Percentiles rank a stretch among this genome's conserved stretches.
These are phyloP conservation scores for Floccularia luteovirens DNA, from an alignment of 768 basidiomycete genomes.

Conservation along the genomic window DNA sequence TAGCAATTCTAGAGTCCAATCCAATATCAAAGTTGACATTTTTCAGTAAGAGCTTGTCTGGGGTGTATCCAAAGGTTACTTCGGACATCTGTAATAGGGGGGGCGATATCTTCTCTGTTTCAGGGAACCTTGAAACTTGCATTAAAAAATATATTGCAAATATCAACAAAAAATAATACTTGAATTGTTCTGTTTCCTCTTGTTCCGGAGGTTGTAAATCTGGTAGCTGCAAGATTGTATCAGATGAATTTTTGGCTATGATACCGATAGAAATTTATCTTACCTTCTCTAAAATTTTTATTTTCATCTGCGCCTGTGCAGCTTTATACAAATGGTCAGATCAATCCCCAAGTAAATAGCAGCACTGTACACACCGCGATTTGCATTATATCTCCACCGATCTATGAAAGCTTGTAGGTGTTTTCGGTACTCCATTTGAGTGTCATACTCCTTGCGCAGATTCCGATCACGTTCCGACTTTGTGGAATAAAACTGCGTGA, in stretches of 20 bases:
- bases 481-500: slow-evolving; percentile 97
- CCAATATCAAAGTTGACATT: slow-evolving; percentile 85
- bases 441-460: slow-evolving; percentile 89
- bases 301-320: slow-evolving; percentile 78
- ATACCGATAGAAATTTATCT: not conserved
- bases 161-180: slow-evolving; percentile 28
- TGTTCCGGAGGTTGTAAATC: slow-evolving; percentile 89
- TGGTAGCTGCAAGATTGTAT: slow-evolving; percentile 51
- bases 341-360: not conserved
- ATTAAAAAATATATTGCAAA: too few relatives aligned
- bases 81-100: slow-evolving; percentile 90
- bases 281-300: slow-evolving; percentile 72
- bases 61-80: slow-evolving; percentile 82
- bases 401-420: slow-evolving; percentile 98
- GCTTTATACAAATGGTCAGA: slow-evolving; percentile 32
- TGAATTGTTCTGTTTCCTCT: slow-evolving; percentile 92
- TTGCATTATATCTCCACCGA: slow-evolving; percentile 96
- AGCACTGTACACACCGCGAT: slow-evolving; percentile 49
- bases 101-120: slow-evolving; percentile 95
- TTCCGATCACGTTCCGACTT: slow-evolving; percentile 93
- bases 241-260: not conserved
- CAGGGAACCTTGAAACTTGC: slow-evolving; percentile 62
- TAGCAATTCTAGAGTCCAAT: slow-evolving; percentile 89
- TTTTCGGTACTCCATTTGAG: slow-evolving; percentile 91
- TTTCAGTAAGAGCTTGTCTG: slow-evolving; percentile 70